Conservation (phyloP, 495 filamentous ascomycete genomes). For the Parathielavia appendiculata region DNA sequence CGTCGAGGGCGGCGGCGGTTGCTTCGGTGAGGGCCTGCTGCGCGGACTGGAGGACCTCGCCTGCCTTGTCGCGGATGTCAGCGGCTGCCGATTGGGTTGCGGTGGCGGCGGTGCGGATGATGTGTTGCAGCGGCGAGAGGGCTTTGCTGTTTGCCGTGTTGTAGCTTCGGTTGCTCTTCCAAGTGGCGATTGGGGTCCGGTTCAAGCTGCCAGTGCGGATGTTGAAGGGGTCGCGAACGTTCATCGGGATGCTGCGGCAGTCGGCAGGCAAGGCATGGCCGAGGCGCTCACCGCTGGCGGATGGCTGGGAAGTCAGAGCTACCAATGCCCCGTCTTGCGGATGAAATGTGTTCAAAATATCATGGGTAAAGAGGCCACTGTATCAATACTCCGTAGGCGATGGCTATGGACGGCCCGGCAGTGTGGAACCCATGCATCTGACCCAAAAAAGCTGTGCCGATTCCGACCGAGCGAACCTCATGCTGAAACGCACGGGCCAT, state of each 20-base stretch:
- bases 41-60: slow-evolving; percentile 11
- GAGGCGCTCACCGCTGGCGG: background rate
- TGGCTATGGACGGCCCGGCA: background rate
- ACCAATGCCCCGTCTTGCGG: no score
- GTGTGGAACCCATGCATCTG: no score
- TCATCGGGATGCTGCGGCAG: slow-evolving; percentile 12
- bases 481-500: no score
- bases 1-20: background rate
- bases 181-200: slow-evolving; percentile 16
- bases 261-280: slow-evolving; percentile 11
- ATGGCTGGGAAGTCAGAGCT: background rate
- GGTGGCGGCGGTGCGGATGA: slow-evolving; percentile 19
- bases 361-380: background rate
- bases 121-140: slow-evolving; percentile 12
- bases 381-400: background rate
- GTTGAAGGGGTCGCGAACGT: slow-evolving; percentile 23
- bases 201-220: slow-evolving; percentile 14
- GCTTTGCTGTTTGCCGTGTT: background rate
- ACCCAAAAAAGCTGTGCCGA: no score
- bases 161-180: slow-evolving; percentile 16
- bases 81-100: slow-evolving; percentile 19
- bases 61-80: slow-evolving; percentile 18
- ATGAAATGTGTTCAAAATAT: background rate
- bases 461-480: no score
- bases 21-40: slow-evolving; percentile 13